Evolutionary conservation across 2,329 filamentous ascomycete genomes (phyloP).

Genomic region (Aschersonia sp.): DNA sequence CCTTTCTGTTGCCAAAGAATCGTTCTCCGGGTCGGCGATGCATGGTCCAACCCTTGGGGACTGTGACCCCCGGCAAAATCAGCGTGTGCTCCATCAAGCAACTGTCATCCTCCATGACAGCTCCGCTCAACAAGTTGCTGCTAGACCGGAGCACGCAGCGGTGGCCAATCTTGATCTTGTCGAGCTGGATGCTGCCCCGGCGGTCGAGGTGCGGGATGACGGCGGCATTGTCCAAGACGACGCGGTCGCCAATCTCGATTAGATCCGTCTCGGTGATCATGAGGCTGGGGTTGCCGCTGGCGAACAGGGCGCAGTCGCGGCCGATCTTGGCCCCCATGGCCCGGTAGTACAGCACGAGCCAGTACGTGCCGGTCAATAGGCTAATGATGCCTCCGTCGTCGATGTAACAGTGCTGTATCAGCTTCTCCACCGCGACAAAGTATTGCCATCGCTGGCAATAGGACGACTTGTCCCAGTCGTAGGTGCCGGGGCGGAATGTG

Average conservation of each 20-base stretch:
- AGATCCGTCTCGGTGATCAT: conserved; percentile 45
- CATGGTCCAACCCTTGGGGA: conserved; percentile 32
- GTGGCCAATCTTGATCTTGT: conserved; percentile 32
- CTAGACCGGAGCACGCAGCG: conserved; percentile 37
- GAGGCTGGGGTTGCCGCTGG: conserved; percentile 34
- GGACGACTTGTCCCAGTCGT: conserved; percentile 41
- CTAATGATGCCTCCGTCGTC: conserved; percentile 32
- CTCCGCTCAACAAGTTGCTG: conserved; percentile 35
- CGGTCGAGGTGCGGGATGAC: conserved; percentile 43
- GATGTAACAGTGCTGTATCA: conserved; percentile 34
- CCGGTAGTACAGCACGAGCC: conserved; percentile 36
- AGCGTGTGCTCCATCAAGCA: conserved; percentile 43
- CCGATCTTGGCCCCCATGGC: conserved; percentile 38
- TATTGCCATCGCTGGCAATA: conserved; percentile 46
- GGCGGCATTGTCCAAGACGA: conserved; percentile 39
- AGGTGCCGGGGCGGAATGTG: conserved; percentile 33
- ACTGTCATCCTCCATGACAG: conserved; percentile 28
- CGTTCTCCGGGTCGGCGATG: conserved; percentile 36
- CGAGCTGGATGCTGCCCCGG: conserved; percentile 39
- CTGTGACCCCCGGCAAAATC: conserved; percentile 39
- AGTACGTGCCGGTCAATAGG: conserved; percentile 37
- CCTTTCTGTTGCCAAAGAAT: conserved; percentile 4
- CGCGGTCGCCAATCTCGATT: conserved; percentile 35
- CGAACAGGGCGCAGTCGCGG: conserved; percentile 38
- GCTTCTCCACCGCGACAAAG: conserved; percentile 33